phyloP scores from a whole-genome alignment of 352 stramenopile genomes.

The Globisporangium paroecandrum region DNA sequence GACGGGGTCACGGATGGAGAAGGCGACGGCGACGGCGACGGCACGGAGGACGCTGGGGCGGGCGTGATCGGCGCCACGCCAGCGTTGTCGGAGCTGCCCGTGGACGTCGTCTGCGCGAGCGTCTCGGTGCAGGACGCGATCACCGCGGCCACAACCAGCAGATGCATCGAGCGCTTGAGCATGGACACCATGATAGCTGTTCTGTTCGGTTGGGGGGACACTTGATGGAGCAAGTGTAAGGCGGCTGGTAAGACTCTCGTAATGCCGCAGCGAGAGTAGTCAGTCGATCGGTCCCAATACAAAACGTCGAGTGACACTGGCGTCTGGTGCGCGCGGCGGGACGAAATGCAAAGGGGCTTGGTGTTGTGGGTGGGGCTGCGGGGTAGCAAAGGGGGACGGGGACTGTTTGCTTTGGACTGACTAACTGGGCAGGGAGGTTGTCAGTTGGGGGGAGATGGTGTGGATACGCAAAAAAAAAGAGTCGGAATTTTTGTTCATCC shows the following conservation, averaged over 20 bases:
- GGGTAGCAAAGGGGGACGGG: neutral
- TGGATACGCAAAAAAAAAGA: neutral
- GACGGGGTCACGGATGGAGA: constrained; percentile 22
- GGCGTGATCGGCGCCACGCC: neutral
- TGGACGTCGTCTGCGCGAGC: constrained; percentile 5
- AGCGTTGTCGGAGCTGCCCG: constrained; percentile 5
- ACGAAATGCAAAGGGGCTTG: neutral
- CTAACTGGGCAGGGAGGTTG: neutral
- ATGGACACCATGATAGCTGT: constrained; percentile 1
- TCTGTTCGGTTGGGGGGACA: neutral
- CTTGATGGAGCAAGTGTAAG: neutral
- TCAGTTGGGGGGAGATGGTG: neutral
- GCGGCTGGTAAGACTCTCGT: constrained; percentile 12
- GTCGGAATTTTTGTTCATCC: neutral
- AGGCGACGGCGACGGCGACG: constrained; percentile 12
- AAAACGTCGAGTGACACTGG: neutral
- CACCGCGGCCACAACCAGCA: constrained; percentile 11
- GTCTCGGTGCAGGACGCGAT: constrained; percentile 3
- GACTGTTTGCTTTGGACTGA: neutral
- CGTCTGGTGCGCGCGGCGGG: neutral
- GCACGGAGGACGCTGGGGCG: constrained; percentile 1
- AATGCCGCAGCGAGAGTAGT: constrained; percentile 5
- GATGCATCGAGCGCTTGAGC: constrained; percentile 12
- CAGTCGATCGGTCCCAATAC: neutral
- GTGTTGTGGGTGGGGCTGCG: neutral